These are phyloP conservation scores for Schizochytrium sp. DNA, from an alignment of 108 stramenopile genomes.

Conservation along the genomic window DNA sequence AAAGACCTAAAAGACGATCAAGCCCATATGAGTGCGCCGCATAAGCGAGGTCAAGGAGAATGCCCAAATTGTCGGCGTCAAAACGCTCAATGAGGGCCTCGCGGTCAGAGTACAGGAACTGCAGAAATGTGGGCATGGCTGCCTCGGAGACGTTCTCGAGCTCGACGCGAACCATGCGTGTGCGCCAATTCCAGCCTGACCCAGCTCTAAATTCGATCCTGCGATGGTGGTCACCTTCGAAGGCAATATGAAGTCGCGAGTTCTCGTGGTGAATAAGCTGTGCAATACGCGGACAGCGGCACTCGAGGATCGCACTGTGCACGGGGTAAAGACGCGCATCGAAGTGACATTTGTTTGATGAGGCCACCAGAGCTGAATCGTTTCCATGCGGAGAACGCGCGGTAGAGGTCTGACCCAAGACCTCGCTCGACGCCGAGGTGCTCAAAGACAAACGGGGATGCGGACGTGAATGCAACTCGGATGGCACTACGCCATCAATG, in stretches of 20 bases:
- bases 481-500: not conserved
- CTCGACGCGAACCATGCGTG: not conserved
- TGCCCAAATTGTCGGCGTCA: not conserved
- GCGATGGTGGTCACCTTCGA: not conserved
- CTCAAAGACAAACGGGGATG: too few species aligned
- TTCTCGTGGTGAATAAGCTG: not conserved
- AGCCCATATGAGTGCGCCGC: not conserved
- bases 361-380: too few species aligned
- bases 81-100: not conserved
- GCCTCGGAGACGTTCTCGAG: not conserved
- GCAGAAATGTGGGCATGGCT: not conserved
- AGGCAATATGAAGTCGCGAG: not conserved
- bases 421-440: too few species aligned
- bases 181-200: not conserved
- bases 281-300: not conserved
- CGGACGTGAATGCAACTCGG: not conserved
- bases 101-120: not conserved
- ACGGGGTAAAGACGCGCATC: not conserved
- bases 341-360: too few species aligned
- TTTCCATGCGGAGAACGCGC: too few species aligned
- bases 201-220: not conserved
- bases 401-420: too few species aligned
- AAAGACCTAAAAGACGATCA: not conserved
- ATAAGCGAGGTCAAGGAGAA: not conserved
- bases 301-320: not conserved